Evolutionary conservation across 2,329 filamentous ascomycete genomes (phyloP).

Genomic region (Aureobasidium sp.): DNA sequence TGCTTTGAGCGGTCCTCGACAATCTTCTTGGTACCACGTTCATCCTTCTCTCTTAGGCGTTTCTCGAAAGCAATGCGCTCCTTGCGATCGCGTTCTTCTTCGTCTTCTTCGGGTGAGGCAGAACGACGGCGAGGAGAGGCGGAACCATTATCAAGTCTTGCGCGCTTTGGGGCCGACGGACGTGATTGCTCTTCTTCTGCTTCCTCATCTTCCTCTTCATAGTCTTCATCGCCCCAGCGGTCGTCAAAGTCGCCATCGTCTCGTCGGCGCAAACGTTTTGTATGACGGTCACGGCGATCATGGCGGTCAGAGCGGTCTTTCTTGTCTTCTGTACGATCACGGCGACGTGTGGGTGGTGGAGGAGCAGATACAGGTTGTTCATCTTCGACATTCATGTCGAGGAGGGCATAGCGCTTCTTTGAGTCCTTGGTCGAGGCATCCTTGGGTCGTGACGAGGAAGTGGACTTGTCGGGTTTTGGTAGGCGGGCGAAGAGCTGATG

Average conservation of each 20-base stretch:
- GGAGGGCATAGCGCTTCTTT: slow-evolving; percentile 44
- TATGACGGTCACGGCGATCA: slow-evolving; percentile 10
- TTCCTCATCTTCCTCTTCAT: slow-evolving; percentile 39
- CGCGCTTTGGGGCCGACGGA: slow-evolving; percentile 62
- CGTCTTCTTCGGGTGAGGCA: slow-evolving; percentile 24
- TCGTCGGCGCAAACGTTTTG: slow-evolving; percentile 42
- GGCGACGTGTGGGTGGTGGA: slow-evolving; percentile 15
- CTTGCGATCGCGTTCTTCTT: slow-evolving; percentile 52
- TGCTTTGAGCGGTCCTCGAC: slow-evolving; percentile 44
- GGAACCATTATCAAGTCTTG: slow-evolving; percentile 54
- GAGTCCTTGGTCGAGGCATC: slow-evolving; percentile 21
- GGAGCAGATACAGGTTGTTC: slow-evolving; percentile 15
- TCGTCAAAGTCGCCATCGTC: slow-evolving; percentile 57
- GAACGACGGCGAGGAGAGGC: slow-evolving; percentile 19
- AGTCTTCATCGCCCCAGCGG: slow-evolving; percentile 73
- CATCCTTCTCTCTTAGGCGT: slow-evolving; percentile 62
- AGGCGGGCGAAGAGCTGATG: slow-evolving; percentile 35
- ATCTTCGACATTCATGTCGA: slow-evolving; percentile 40
- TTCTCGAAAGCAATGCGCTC: slow-evolving; percentile 77
- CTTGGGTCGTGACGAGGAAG: slow-evolving; percentile 13
- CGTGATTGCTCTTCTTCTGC: slow-evolving; percentile 46
- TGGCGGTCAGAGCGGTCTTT: slow-evolving; percentile 25
- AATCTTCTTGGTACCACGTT: slow-evolving; percentile 59
- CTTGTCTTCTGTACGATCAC: slow-evolving; percentile 28
- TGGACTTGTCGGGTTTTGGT: slow-evolving; percentile 15